Conservation (phyloP, 495 filamentous ascomycete genomes). For the Bathelium albidoporum region DNA sequence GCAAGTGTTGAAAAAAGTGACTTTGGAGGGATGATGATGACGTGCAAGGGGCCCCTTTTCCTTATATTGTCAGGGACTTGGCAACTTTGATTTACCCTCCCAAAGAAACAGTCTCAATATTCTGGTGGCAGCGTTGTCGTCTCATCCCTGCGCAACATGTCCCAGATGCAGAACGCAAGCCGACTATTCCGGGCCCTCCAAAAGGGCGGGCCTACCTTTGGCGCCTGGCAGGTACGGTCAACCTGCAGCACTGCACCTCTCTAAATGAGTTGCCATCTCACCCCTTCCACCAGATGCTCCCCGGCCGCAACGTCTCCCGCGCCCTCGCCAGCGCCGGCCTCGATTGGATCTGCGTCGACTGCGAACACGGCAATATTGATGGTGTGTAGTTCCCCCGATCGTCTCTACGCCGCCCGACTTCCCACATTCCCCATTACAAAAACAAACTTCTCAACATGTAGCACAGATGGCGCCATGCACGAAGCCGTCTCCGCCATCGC, state of each 20-base stretch:
- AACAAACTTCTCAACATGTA: background rate
- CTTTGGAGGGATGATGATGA: background rate
- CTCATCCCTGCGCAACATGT: too few species aligned
- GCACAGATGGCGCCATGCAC: constrained; percentile 64
- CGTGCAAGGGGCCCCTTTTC: too few species aligned
- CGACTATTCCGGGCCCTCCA: constrained; percentile 49
- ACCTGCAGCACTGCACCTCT: background rate
- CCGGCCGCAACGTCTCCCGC: constrained; percentile 61
- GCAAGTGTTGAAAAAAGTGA: background rate
- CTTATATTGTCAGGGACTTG: too few species aligned
- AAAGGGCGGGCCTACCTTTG: constrained; percentile 49
- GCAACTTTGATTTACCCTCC: background rate
- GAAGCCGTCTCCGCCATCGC: constrained; percentile 56
- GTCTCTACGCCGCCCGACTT: background rate
- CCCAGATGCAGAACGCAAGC: constrained; percentile 55
- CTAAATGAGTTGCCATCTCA: background rate
- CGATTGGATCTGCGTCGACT: constrained; percentile 69
- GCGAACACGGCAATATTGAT: constrained; percentile 70
- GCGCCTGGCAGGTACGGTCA: constrained; percentile 38
- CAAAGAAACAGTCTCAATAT: too few species aligned
- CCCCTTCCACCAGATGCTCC: constrained; percentile 46
- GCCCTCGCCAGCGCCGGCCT: constrained; percentile 48
- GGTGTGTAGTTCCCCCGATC: constrained; percentile 33
- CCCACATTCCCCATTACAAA: background rate
- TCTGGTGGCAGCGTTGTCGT: too few species aligned